Evolutionary conservation across 768 basidiomycete species (phyloP).

Genomic region (Kwoniella bestiolae): DNA sequence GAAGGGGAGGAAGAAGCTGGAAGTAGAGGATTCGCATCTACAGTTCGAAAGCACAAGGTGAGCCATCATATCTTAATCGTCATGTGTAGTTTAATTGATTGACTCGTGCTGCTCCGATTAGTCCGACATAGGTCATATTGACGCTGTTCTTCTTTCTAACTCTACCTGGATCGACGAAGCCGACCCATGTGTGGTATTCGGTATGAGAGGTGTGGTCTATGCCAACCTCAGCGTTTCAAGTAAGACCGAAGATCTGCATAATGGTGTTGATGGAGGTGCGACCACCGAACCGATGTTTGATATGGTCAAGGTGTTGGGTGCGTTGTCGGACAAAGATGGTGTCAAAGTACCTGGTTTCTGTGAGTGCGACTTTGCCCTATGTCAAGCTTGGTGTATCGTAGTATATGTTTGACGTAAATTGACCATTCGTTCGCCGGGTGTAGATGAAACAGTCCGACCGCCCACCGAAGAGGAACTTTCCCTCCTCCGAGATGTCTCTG

Average conservation of each 20-base stretch:
- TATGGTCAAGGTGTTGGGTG: slow-evolving; percentile 80
- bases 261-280: slow-evolving; percentile 90
- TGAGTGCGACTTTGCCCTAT: slow-evolving; percentile 62
- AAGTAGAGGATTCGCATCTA: slow-evolving; percentile 79
- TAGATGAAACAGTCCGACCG: slow-evolving; percentile 69
- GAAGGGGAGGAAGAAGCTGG: slow-evolving; percentile 99
- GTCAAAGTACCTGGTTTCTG: slow-evolving; percentile 83
- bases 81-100: not conserved
- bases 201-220: slow-evolving; percentile 90
- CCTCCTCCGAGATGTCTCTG: slow-evolving; percentile 71
- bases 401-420: too few relatives aligned
- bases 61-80: slow-evolving; percentile 9
- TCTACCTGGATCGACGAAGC: slow-evolving; percentile 96
- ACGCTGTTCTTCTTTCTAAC: slow-evolving; percentile 80
- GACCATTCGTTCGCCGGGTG: too few relatives aligned
- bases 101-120: slow-evolving; percentile 51
- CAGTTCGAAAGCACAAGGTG: slow-evolving; percentile 76
- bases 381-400: too few relatives aligned
- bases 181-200: slow-evolving; percentile 91
- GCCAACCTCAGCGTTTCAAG: slow-evolving; percentile 79
- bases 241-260: slow-evolving; percentile 79
- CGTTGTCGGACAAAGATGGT: slow-evolving; percentile 65
- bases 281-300: slow-evolving; percentile 89
- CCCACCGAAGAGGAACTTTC: slow-evolving; percentile 70
- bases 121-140: slow-evolving; percentile 81